These are phyloP conservation scores for Trichophyton equinum DNA, from an alignment of 2,329 filamentous ascomycete species.

Conservation along the genomic window DNA sequence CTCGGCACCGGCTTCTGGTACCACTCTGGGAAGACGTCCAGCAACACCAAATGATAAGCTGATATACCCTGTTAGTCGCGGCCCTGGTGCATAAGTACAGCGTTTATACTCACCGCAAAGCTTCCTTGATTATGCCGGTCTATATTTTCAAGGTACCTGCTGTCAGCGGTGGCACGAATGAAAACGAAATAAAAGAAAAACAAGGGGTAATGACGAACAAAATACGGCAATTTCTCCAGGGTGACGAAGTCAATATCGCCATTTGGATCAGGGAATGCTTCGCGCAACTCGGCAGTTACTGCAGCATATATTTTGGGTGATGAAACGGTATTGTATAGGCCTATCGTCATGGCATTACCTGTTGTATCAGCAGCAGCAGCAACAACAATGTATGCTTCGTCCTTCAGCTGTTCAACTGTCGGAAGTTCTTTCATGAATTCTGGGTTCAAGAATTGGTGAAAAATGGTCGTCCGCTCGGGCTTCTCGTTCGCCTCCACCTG, in stretches of 20 bases:
- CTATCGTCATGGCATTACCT: slow-evolving; percentile 16
- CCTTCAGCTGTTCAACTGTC: slow-evolving; percentile 17
- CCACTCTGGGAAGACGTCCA: slow-evolving; percentile 24
- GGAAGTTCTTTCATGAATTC: slow-evolving; percentile 14
- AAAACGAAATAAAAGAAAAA: slow-evolving; percentile 1
- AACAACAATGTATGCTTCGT: slow-evolving; percentile 19
- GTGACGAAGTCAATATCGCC: slow-evolving; percentile 17
- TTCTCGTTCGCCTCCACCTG: slow-evolving; percentile 13
- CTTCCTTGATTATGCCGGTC: slow-evolving; percentile 28
- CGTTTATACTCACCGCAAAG: slow-evolving; percentile 19
- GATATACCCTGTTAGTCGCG: neutral
- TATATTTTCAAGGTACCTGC: slow-evolving; percentile 5
- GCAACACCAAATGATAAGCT: slow-evolving; percentile 23
- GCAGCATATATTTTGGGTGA: slow-evolving; percentile 14
- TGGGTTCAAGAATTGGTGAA: slow-evolving; percentile 10
- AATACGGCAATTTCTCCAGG: slow-evolving; percentile 2
- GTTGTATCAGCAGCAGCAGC: slow-evolving; percentile 21
- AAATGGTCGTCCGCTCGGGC: slow-evolving; percentile 15
- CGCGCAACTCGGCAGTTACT: slow-evolving; percentile 16
- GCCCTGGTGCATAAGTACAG: neutral
- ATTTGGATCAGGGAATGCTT: slow-evolving; percentile 16
- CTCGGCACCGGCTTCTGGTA: slow-evolving; percentile 21
- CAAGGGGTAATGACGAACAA: slow-evolving; percentile 2
- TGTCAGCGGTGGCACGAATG: neutral
- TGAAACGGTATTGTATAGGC: slow-evolving; percentile 19